phyloP scores from a whole-genome alignment of 345 rosid species.

The Pistacia vera region DNA sequence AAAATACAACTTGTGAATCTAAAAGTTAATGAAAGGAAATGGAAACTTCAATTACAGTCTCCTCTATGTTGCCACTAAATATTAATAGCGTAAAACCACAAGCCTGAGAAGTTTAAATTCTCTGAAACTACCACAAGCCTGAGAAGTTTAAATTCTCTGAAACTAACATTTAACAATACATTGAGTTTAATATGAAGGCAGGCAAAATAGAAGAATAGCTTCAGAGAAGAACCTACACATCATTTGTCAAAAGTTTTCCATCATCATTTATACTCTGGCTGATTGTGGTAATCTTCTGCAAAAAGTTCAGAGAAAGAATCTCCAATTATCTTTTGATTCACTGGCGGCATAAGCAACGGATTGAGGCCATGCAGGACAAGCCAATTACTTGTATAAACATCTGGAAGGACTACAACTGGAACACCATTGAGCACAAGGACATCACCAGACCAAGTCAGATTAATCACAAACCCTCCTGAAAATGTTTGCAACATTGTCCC shows the following conservation, averaged over 20 bases:
- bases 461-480: too few species aligned
- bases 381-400: too few species aligned
- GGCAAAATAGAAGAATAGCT: neutral
- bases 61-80: neutral
- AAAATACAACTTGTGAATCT: neutral
- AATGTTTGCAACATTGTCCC: too few species aligned
- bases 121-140: neutral
- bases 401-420: too few species aligned
- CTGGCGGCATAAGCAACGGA: too few species aligned
- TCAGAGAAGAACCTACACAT: neutral
- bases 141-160: neutral
- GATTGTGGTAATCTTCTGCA: constrained; percentile 22
- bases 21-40: neutral
- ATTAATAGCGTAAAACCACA: neutral
- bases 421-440: too few species aligned
- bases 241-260: neutral
- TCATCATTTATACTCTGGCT: constrained; percentile 26
- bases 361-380: too few species aligned
- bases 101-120: neutral
- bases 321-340: constrained; percentile 25
- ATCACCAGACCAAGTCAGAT: too few species aligned
- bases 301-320: constrained; percentile 33
- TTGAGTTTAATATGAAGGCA: neutral
- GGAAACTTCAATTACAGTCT: neutral
- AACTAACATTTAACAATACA: neutral